phyloP scores from a whole-genome alignment of 129 eudicot genomes.

The Smallanthus sonchifolius region DNA sequence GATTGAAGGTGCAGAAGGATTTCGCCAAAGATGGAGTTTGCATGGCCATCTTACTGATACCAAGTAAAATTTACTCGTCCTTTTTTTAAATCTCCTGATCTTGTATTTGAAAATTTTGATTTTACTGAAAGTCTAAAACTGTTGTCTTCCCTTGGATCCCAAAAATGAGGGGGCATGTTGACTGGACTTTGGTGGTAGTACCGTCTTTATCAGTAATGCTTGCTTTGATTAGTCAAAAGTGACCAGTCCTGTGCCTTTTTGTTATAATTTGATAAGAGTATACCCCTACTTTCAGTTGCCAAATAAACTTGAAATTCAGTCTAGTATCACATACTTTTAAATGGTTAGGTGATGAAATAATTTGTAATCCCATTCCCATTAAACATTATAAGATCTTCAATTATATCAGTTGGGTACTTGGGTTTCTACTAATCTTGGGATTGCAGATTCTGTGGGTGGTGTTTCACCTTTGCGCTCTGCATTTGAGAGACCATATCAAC shows the following conservation, averaged over 20 bases:
- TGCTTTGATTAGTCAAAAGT: slow-evolving; percentile 18
- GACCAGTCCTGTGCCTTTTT: not conserved
- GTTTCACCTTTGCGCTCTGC: too few relatives aligned
- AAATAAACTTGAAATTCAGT: not conserved
- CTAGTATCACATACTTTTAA: not conserved
- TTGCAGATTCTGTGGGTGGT: too few relatives aligned
- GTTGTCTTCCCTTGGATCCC: not conserved
- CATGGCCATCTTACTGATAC: slow-evolving; percentile 88
- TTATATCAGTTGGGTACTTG: too few relatives aligned
- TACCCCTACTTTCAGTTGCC: not conserved
- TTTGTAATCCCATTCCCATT: not conserved
- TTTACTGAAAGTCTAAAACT: not conserved
- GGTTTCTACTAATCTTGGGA: too few relatives aligned
- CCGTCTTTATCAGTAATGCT: slow-evolving; percentile 21
- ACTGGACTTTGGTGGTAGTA: slow-evolving; percentile 15
- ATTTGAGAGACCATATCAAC: too few relatives aligned
- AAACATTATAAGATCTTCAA: too few relatives aligned
- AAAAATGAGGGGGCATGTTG: not conserved
- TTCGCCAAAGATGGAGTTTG: slow-evolving; percentile 97
- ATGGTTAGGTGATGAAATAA: not conserved
- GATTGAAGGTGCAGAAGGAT: slow-evolving; percentile 86
- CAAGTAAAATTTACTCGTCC: slow-evolving; percentile 44
- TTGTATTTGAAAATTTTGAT: not conserved
- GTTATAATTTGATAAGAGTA: not conserved
- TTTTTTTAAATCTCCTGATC: not conserved